Evolutionary conservation across 2,329 filamentous ascomycete genomes (phyloP).

Genomic region (Microsporum canis): DNA sequence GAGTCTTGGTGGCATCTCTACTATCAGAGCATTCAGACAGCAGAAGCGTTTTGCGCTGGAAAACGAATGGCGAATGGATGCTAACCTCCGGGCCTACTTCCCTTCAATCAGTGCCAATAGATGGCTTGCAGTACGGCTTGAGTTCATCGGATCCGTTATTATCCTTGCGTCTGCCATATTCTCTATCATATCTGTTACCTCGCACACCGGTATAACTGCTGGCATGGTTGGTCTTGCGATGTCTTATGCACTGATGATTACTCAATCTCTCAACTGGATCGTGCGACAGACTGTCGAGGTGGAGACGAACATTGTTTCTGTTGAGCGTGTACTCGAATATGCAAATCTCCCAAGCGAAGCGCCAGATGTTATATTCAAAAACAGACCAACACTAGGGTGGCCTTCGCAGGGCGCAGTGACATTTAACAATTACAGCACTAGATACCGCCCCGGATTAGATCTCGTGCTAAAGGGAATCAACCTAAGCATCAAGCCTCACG

Average conservation of each 20-base stretch:
- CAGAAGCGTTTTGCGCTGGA: conserved; percentile 77
- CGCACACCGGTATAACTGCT: conserved; percentile 49
- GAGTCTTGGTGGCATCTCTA: conserved; percentile 83
- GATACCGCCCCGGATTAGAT: conserved; percentile 81
- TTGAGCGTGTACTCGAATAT: conserved; percentile 95
- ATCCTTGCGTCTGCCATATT: conserved; percentile 80
- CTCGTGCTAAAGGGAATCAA: conserved; percentile 88
- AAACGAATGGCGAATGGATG: conserved; percentile 95
- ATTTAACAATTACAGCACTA: conserved; percentile 88
- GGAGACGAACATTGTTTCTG: conserved; percentile 99
- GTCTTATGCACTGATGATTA: conserved; percentile 96
- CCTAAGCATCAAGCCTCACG: conserved; percentile 83
- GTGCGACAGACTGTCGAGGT: conserved; percentile 97
- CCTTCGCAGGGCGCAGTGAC: conserved; percentile 77
- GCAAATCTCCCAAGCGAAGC: conserved; percentile 83
- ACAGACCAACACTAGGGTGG: conserved; percentile 81
- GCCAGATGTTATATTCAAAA: conserved; percentile 81
- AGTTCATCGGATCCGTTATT: conserved; percentile 90
- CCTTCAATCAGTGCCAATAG: conserved; percentile 88
- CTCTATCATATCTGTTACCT: conserved; percentile 66
- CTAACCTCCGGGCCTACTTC: conserved; percentile 88
- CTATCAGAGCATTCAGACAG: conserved; percentile 89
- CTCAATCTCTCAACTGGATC: conserved; percentile 96
- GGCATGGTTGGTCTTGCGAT: conserved; percentile 86
- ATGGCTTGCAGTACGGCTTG: conserved; percentile 88